Base-by-base conservation (phyloP, 495 filamentous ascomycete genomes). In the Emericellopsis terricola region DNA sequence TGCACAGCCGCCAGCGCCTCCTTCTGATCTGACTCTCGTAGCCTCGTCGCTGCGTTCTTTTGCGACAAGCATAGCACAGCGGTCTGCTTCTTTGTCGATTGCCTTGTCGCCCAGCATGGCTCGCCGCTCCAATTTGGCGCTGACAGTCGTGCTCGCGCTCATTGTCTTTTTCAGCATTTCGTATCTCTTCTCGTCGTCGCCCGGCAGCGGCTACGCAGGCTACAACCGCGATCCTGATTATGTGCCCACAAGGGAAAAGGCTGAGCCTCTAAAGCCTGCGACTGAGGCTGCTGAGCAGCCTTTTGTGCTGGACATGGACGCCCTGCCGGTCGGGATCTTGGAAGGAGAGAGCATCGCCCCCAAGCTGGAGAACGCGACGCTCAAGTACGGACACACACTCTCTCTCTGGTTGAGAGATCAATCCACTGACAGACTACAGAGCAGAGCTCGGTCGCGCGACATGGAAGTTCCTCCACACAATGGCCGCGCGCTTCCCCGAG, bases 381-480 rank as follows among this genome's bases (percentile, higher is more conserved):
- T 72, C 19, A 97, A 87, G 77, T 79, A 57, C 16, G 64, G 45
- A 13, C 29, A 14, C 29, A 26, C 23, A 26, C 23, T 11, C 23
- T 11, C 6, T 6, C 23, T 11, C 6, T 26, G 23, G 23, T 26
- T 26, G 23, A 11, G 23, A 6, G 11, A 11, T n/a, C n/a, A n/a
- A n/a, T 6, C 11, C 6, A 11, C 23, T 15, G 2, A 28, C 15
- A 35, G n/a, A 14, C 15, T 29, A 17, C 44, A 87, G 80, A 58
- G 86, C 81, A 32, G 83, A 93, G 57, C 66, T 93, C 13, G 86
- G 86, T 38, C 77, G 81, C 43, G 75, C 84, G 17, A 74, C 80
- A 15, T 93, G 83, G 86, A 84, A 86, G 48, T 73, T 93, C 43
- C 71, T 97, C 47, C 89, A 97, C 56, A 97, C 91, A 1, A 89